phyloP scores from a whole-genome alignment of 2,329 filamentous ascomycete species.

The Dothistroma pini region DNA sequence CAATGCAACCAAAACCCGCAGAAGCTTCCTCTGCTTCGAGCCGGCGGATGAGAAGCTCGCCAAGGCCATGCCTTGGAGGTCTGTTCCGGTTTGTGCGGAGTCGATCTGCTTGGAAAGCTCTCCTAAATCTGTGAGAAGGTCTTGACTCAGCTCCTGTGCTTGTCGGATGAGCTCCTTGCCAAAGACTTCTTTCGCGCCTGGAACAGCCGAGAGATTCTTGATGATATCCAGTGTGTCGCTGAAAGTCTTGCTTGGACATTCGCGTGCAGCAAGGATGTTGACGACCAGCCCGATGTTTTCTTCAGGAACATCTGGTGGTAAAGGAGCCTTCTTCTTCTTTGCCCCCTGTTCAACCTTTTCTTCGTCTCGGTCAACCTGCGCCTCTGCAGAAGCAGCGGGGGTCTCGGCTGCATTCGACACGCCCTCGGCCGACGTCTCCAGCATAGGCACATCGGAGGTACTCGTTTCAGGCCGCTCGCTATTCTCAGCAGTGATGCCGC shows the following conservation, averaged over 20 bases:
- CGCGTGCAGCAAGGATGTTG: conserved; percentile 90
- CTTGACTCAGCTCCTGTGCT: conserved; percentile 77
- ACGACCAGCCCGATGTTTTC: conserved; percentile 91
- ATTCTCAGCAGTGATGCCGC: conserved; percentile 28
- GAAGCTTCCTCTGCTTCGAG: conserved; percentile 92
- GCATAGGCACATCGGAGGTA: conserved; percentile 26
- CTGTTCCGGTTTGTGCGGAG: conserved; percentile 81
- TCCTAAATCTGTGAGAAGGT: conserved; percentile 79
- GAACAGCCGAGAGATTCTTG: conserved; percentile 92
- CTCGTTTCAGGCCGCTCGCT: conserved; percentile 27
- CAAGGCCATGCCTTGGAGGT: conserved; percentile 90
- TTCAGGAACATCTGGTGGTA: conserved; percentile 80
- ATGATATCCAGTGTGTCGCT: conserved; percentile 97
- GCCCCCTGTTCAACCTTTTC: conserved; percentile 36
- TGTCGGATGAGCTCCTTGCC: conserved; percentile 89
- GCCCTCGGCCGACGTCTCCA: conserved; percentile 19
- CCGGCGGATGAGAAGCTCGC: conserved; percentile 94
- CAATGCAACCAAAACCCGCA: conserved; percentile 86
- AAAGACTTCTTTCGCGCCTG: conserved; percentile 83
- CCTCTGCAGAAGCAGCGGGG: conserved; percentile 10
- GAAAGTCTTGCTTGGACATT: conserved; percentile 97
- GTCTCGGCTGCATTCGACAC: conserved; percentile 18
- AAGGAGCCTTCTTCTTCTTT: conserved; percentile 60
- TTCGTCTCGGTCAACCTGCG: conserved; percentile 38
- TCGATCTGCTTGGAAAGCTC: conserved; percentile 83